phyloP scores from a whole-genome alignment of 371 early-diverging fungal genomes.

The Massospora cicadina region DNA sequence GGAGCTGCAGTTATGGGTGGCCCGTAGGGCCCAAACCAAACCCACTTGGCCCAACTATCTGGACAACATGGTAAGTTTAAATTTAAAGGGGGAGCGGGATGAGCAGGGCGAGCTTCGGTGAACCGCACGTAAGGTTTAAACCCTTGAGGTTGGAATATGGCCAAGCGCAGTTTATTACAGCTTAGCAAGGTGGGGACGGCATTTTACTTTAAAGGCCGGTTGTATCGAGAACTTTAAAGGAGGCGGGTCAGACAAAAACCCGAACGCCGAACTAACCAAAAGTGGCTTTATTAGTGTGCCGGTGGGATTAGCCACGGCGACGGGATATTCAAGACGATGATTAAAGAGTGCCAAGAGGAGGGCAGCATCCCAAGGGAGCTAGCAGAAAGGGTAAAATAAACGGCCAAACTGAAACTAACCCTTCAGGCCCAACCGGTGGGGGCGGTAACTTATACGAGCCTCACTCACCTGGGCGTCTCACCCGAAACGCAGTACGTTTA shows the following conservation, averaged over 20 bases:
- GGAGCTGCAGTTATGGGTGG: conserved; percentile 64
- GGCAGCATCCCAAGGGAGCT: conserved; percentile 44
- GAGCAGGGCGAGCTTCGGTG: too few relatives aligned
- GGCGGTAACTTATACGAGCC: conserved; percentile 45
- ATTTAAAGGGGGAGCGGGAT: neutral
- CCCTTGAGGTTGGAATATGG: too few relatives aligned
- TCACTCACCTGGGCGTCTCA: conserved; percentile 31
- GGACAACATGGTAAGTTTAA: conserved; percentile 52
- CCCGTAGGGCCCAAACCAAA: conserved; percentile 52
- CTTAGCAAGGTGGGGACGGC: too few relatives aligned
- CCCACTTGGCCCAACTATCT: conserved; percentile 72
- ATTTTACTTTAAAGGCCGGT: too few relatives aligned
- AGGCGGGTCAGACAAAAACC: too few relatives aligned
- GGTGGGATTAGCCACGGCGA: conserved; percentile 65
- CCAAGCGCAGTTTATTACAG: too few relatives aligned
- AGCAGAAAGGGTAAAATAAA: conserved; percentile 23
- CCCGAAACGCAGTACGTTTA: conserved; percentile 65
- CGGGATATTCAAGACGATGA: conserved; percentile 37
- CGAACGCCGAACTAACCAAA: neutral
- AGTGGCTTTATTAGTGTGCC: conserved; percentile 25
- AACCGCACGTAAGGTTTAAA: too few relatives aligned
- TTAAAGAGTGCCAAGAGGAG: conserved; percentile 86
- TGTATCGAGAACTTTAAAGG: too few relatives aligned
- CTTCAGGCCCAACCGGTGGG: conserved; percentile 29
- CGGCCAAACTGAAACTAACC: neutral